These are phyloP conservation scores for Trichoderma sp. DNA, from an alignment of 2,329 filamentous ascomycete species.

Conservation along the genomic window DNA sequence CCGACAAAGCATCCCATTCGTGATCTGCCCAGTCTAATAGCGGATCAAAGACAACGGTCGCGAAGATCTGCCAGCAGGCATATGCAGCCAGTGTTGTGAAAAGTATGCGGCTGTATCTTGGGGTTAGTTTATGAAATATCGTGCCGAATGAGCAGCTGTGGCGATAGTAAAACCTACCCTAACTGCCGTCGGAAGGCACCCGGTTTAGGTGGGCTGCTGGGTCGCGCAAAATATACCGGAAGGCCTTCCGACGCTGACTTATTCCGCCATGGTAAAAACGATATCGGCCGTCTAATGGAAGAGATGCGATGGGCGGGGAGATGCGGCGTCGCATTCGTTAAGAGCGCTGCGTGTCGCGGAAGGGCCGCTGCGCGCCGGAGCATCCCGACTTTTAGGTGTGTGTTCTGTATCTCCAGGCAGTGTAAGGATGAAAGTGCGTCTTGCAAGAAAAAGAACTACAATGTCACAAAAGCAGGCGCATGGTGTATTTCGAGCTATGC, in stretches of 20 bases:
- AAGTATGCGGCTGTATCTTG: slow-evolving; percentile 35
- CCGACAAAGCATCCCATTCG: slow-evolving; percentile 48
- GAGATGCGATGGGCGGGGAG: slow-evolving; percentile 33
- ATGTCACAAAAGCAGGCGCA: slow-evolving; percentile 10
- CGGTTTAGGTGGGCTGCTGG: slow-evolving; percentile 24
- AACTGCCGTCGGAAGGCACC: slow-evolving; percentile 36
- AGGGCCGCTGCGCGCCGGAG: slow-evolving; percentile 34
- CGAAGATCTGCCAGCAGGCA: slow-evolving; percentile 50
- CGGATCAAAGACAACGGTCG: slow-evolving; percentile 51
- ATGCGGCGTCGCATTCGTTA: slow-evolving; percentile 33
- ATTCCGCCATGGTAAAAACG: slow-evolving; percentile 42
- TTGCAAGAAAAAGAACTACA: background rate
- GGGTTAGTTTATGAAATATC: background rate
- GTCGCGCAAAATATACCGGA: slow-evolving; percentile 42
- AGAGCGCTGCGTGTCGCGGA: slow-evolving; percentile 32
- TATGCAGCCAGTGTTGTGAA: slow-evolving; percentile 43
- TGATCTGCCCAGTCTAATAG: slow-evolving; percentile 49
- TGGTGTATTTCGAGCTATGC: slow-evolving; percentile 1
- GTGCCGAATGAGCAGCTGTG: background rate
- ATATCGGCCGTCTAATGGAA: slow-evolving; percentile 38
- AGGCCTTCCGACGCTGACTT: slow-evolving; percentile 32
- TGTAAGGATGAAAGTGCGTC: background rate
- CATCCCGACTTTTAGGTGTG: slow-evolving; percentile 27
- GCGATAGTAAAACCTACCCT: slow-evolving; percentile 35
- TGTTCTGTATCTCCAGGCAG: background rate